These are phyloP conservation scores for Anacardium occidentale DNA, from an alignment of 345 rosid species.

Conservation along the genomic window DNA sequence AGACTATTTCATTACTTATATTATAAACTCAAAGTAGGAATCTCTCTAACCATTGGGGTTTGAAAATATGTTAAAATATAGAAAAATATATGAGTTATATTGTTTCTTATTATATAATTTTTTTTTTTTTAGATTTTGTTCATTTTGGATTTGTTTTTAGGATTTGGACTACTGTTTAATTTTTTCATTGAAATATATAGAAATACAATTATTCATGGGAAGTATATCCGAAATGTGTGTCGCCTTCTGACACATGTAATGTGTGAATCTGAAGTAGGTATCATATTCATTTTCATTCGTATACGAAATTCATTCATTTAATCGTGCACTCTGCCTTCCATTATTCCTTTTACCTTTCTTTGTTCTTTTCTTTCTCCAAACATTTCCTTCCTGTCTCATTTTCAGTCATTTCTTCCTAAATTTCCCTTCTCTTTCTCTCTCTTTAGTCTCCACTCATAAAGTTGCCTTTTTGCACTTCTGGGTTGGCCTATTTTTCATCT, in stretches of 20 bases:
- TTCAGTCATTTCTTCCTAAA: slow-evolving; percentile 14
- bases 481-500: slow-evolving; percentile 2
- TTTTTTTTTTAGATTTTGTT: too few relatives aligned
- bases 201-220: too few relatives aligned
- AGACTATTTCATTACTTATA: too few relatives aligned
- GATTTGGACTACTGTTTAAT: too few relatives aligned
- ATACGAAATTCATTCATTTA: slow-evolving; percentile 13
- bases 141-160: too few relatives aligned
- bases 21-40: too few relatives aligned
- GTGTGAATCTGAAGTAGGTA: background rate
- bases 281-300: background rate
- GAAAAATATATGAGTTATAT: too few relatives aligned
- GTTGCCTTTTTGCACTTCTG: slow-evolving; percentile 20
- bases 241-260: slow-evolving; percentile 25
- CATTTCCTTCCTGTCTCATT: slow-evolving; percentile 12
- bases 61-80: too few relatives aligned
- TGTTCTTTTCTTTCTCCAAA: slow-evolving; percentile 21
- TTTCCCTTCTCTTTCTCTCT: background rate
- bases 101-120: too few relatives aligned
- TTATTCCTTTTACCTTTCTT: slow-evolving; percentile 2
- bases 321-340: slow-evolving; percentile 24
- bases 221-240: background rate
- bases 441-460: slow-evolving; percentile 20
- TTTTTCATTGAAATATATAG: too few relatives aligned
- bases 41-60: too few relatives aligned